Conservation (phyloP, 768 basidiomycete genomes). For the Boletus bicolor region DNA sequence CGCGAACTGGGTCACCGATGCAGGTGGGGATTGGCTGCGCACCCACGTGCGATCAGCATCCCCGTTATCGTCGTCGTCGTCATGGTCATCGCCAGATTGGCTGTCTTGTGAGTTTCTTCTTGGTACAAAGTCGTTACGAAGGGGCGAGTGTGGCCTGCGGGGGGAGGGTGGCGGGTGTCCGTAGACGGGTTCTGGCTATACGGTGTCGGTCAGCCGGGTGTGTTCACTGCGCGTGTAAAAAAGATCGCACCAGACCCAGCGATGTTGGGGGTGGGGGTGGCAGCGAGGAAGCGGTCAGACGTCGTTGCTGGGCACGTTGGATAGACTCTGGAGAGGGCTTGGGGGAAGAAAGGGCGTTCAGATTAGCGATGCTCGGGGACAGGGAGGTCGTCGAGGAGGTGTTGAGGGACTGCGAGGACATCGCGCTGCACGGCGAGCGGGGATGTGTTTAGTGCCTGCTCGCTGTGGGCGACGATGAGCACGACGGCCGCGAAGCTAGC, state of each 20-base stretch:
- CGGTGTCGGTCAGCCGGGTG: slow-evolving; percentile 10
- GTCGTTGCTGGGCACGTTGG: slow-evolving; percentile 32
- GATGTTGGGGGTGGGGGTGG: slow-evolving; percentile 42
- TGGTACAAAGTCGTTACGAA: slow-evolving; percentile 59
- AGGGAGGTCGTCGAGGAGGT: slow-evolving; percentile 33
- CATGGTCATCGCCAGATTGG: slow-evolving; percentile 41
- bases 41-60: slow-evolving; percentile 24
- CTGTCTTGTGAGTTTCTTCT: slow-evolving; percentile 49
- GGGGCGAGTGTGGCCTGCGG: slow-evolving; percentile 64
- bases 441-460: slow-evolving; percentile 22
- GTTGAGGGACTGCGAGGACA: slow-evolving; percentile 31
- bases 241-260: slow-evolving; percentile 37
- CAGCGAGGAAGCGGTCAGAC: slow-evolving; percentile 35
- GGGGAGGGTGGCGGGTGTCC: slow-evolving; percentile 33
- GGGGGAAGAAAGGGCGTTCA: slow-evolving; percentile 31
- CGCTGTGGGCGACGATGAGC: slow-evolving; percentile 30
- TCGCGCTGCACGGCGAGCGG: slow-evolving; percentile 19
- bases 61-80: slow-evolving; percentile 36
- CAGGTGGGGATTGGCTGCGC: slow-evolving; percentile 49
- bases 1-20: slow-evolving; percentile 73
- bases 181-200: slow-evolving; percentile 45
- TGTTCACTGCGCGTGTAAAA: neutral
- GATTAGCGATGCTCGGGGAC: slow-evolving; percentile 32
- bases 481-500: slow-evolving; percentile 10
- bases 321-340: slow-evolving; percentile 19